Base-by-base conservation (phyloP, 2,329 filamentous ascomycete species). In the Passalora sequoiae region DNA sequence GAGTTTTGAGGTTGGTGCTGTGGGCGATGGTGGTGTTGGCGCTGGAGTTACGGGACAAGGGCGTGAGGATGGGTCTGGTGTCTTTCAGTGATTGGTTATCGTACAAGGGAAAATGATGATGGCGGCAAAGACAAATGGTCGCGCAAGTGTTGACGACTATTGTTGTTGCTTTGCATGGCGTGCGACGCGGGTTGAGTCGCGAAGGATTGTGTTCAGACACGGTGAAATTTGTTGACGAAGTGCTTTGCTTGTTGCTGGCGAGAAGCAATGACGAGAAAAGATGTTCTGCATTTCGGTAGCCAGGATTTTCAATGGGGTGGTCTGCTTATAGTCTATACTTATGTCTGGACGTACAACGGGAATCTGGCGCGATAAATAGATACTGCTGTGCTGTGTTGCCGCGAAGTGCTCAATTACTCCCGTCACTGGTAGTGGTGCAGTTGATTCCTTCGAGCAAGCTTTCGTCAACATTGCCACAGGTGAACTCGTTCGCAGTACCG, bases 381-480 rank as follows among this genome's bases (percentile, higher is more conserved):
- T n/a, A n/a, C n/a, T n/a, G n/a, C n/a, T n/a, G n/a, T n/a, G n/a
- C n/a, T n/a, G n/a, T n/a, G n/a, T n/a, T n/a, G n/a, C n/a, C n/a
- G n/a, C n/a, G n/a, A n/a, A n/a, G n/a, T n/a, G n/a, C n/a, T n/a
- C n/a, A 55, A 38, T 46, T 47, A 29, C 43, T 43, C 12, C 47
- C 50, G 24, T 51, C 40, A 33, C 54, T 49, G 6, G 33, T 36
- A 31, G 40, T 45, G 6, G 58, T 61, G 43, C 59, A 64, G 24
- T 58, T 57, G 36, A 64, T 60, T 1, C 52, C 54, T 24, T 60
- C 46, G 45, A 64, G 40, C 41, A 60, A 32, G 16, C 40, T 47
- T 40, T 59, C 46, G 40, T 63, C 57, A 27, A 64, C 59, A 41
- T 58, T 50, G 7, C 56, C 60, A 38, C 61, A 63, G 12, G 51